Evolutionary conservation across 2,329 filamentous ascomycete species (phyloP).

Genomic region (Uncinocarpus reesii): DNA sequence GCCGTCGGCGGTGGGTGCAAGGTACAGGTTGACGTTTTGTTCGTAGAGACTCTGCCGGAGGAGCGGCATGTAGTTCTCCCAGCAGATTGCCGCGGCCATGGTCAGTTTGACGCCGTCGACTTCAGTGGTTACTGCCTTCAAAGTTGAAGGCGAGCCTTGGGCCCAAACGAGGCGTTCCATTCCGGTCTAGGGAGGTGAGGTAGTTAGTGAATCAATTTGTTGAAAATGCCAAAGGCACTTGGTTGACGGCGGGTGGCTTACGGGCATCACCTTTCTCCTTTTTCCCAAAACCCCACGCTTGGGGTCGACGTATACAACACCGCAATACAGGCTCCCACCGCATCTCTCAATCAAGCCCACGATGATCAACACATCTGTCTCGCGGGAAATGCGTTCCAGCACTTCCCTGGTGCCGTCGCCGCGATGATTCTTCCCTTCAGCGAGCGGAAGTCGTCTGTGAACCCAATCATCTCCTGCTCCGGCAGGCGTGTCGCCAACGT

Average conservation of each 20-base stretch:
- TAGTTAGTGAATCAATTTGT: neutral
- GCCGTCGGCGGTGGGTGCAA: conserved; percentile 79
- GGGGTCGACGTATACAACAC: conserved; percentile 72
- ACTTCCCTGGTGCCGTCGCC: conserved; percentile 71
- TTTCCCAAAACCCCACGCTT: conserved; percentile 64
- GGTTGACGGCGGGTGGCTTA: conserved; percentile 32
- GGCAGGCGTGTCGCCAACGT: conserved; percentile 66
- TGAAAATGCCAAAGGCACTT: neutral
- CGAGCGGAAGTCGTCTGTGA: conserved; percentile 47
- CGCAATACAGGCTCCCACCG: conserved; percentile 76
- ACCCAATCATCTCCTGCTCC: conserved; percentile 68
- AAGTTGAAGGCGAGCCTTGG: conserved; percentile 66
- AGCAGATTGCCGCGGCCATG: conserved; percentile 81
- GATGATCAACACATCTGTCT: conserved; percentile 73
- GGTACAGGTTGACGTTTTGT: conserved; percentile 84
- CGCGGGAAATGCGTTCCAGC: conserved; percentile 62
- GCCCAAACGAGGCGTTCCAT: conserved; percentile 80
- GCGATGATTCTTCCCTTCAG: conserved; percentile 43
- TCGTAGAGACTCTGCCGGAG: conserved; percentile 72
- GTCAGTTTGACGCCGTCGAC: conserved; percentile 72
- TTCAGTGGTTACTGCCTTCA: conserved; percentile 66
- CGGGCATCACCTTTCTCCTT: conserved; percentile 83
- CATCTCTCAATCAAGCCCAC: conserved; percentile 69
- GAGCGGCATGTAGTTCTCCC: conserved; percentile 94
- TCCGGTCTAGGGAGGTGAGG: no score